Evolutionary conservation across 2,329 filamentous ascomycete species (phyloP), one percentile per base, ranked within the genome.

Genomic region (Beauveria bassiana): DNA sequence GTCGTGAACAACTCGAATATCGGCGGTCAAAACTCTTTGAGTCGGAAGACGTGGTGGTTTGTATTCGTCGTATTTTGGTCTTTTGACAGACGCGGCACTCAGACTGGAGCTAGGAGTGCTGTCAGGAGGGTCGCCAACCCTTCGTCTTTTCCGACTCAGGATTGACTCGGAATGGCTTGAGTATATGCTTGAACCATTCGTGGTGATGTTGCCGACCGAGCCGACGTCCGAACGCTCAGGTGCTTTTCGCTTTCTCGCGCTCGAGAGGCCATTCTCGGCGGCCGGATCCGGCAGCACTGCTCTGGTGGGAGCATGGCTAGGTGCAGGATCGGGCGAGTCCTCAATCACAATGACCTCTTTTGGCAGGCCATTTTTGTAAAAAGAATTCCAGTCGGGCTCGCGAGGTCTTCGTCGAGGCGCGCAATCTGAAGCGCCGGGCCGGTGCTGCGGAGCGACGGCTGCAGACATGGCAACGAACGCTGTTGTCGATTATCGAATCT

Each of bases 341-440:
- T 86, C 83, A 68, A 91, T 91, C 65, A 91, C 84, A 70, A 91
- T 91, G 69, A 91, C 84, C 74, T 91, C 88, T 69, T 89, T 86
- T 9, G 88, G 88, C 31, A 89, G 74, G 9, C 88, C 88, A 72
- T 91, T 90, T 71, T 87, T 87, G 72, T 90, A 91, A 68, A 90
- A 91, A 64, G 83, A 82, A 61, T 82, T 78, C 88, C 88, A 91
- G 74, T 91, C 85, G 47, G 87, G 86, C 64, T 83, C 77, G 72
- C 80, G 81, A 61, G 51, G 42, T 31, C 31, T 18, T 45, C 51
- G 45, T 55, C 12, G 51, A 42, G 59, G 31, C 24, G 58, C 58
- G 58, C 58, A 54, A 43, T 61, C 42, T 40, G 51, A 12, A 34
- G 59, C 59, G 22, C 59, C 40, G 28, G 59, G 51, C 51, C 51